Percentiles rank a stretch among this genome's conserved stretches.
Evolutionary conservation across 139 green algal species (phyloP).

Genomic region (Bryopsis sp.): DNA sequence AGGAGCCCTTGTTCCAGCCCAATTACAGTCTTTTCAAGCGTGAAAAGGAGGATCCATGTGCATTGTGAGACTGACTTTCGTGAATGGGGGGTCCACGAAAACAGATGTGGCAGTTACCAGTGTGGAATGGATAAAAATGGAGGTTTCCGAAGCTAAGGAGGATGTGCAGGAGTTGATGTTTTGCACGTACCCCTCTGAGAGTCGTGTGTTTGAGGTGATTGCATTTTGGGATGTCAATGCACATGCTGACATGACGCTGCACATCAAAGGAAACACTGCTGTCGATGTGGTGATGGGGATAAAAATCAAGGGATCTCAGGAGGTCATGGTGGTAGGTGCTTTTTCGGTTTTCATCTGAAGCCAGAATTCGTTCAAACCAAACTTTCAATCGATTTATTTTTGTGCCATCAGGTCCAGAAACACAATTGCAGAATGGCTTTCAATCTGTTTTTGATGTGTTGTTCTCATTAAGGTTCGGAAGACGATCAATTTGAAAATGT

Average conservation of each 20-base stretch:
- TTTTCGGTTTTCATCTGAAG: too few species aligned
- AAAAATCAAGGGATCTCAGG: not conserved
- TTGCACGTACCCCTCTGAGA: not conserved
- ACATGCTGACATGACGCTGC: conserved; percentile 4
- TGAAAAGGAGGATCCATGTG: not conserved
- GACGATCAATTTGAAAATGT: too few species aligned
- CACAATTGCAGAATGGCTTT: too few species aligned
- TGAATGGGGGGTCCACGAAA: not conserved
- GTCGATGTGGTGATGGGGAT: conserved; percentile 5
- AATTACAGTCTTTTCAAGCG: conserved; percentile 3
- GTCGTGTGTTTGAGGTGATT: not conserved
- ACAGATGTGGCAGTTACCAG: not conserved
- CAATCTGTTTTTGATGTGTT: too few species aligned
- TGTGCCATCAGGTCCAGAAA: too few species aligned
- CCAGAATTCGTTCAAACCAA: too few species aligned
- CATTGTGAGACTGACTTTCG: conserved; percentile 1
- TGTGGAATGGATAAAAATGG: conserved; percentile 1
- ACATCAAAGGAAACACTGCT: not conserved
- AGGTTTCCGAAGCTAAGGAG: not conserved
- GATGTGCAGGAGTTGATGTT: not conserved
- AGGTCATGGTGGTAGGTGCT: not conserved
- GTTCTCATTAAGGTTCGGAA: too few species aligned
- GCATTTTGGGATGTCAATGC: not conserved
- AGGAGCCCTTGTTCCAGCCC: not conserved
- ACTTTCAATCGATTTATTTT: too few species aligned